Conservation (phyloP, 345 rosid genomes). For the Pistacia vera region DNA sequence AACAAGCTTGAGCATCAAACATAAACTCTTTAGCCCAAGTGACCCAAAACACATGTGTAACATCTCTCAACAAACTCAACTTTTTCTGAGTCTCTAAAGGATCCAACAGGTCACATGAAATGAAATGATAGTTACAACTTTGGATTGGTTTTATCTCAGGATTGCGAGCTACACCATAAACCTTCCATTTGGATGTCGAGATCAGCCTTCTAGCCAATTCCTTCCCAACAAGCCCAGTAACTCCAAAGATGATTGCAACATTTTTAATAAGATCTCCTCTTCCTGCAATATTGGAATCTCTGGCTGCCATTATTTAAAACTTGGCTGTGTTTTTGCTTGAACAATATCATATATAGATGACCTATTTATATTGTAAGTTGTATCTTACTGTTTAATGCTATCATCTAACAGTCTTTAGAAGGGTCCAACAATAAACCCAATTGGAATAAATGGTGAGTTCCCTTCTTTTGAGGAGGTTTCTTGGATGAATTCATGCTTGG, state of each 20-base stretch:
- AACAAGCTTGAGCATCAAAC: conserved; percentile 58
- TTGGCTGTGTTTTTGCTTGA: background rate
- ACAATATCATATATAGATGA: background rate
- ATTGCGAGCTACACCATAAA: conserved; percentile 76
- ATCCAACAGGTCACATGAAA: conserved; percentile 72
- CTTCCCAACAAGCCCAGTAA: conserved; percentile 84
- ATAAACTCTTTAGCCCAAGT: conserved; percentile 78
- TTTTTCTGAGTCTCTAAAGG: conserved; percentile 50
- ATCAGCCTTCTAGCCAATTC: conserved; percentile 58
- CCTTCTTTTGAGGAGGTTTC: conserved; percentile 11
- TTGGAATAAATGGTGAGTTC: background rate
- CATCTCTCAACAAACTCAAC: conserved; percentile 45
- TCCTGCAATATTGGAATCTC: conserved; percentile 20
- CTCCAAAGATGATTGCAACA: conserved; percentile 83
- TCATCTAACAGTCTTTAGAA: background rate
- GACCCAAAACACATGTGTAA: conserved; percentile 84
- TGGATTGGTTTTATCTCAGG: conserved; percentile 47
- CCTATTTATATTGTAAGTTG: background rate
- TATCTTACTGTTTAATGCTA: background rate
- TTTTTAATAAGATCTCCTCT: conserved; percentile 24
- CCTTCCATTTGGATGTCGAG: conserved; percentile 67
- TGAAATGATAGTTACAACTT: conserved; percentile 53
- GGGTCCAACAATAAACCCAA: conserved; percentile 2
- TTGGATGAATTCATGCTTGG: background rate
- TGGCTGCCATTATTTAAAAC: conserved; percentile 36